These are phyloP conservation scores for Ophiostoma himal-ulmi DNA, from an alignment of 2,329 filamentous ascomycete genomes.

Conservation along the genomic window DNA sequence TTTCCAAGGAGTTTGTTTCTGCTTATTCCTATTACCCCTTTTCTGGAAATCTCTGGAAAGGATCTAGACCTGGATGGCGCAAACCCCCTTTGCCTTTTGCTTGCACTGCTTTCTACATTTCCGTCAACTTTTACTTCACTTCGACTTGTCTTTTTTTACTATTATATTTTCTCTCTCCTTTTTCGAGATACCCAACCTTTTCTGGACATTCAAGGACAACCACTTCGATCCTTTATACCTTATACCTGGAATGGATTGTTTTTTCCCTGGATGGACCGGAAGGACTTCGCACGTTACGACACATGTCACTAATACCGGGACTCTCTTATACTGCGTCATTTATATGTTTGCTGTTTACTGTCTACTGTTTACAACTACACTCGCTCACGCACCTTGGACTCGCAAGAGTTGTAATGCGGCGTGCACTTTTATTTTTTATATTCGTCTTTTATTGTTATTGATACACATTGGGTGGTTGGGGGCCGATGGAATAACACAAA, in stretches of 20 bases:
- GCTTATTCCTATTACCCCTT: background rate
- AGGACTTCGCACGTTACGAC: slow-evolving; percentile 8
- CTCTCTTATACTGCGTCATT: background rate
- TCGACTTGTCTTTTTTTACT: slow-evolving; percentile 5
- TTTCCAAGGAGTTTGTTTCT: slow-evolving; percentile 15
- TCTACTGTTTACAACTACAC: slow-evolving; percentile 10
- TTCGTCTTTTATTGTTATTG: background rate
- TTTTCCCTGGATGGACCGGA: slow-evolving; percentile 1
- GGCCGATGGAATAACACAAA: slow-evolving; percentile 15
- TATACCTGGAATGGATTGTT: slow-evolving; percentile 6
- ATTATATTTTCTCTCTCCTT: slow-evolving; percentile 8
- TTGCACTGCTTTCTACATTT: slow-evolving; percentile 15
- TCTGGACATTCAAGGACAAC: slow-evolving; percentile 1
- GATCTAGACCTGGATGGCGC: slow-evolving; percentile 24
- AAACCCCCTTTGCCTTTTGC: slow-evolving; percentile 16
- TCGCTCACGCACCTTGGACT: slow-evolving; percentile 10
- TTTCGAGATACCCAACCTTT: slow-evolving; percentile 10
- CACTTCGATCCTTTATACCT: background rate
- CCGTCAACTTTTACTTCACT: background rate
- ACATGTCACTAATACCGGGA: slow-evolving; percentile 10
- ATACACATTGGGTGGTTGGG: slow-evolving; percentile 15
- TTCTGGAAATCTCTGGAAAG: slow-evolving; percentile 7
- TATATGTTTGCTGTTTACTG: background rate
- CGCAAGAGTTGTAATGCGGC: slow-evolving; percentile 10
- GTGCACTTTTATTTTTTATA: background rate